Evolutionary conservation across 192 early-diverging fungal species (phyloP).

Genomic region (Coemansia sp.): DNA sequence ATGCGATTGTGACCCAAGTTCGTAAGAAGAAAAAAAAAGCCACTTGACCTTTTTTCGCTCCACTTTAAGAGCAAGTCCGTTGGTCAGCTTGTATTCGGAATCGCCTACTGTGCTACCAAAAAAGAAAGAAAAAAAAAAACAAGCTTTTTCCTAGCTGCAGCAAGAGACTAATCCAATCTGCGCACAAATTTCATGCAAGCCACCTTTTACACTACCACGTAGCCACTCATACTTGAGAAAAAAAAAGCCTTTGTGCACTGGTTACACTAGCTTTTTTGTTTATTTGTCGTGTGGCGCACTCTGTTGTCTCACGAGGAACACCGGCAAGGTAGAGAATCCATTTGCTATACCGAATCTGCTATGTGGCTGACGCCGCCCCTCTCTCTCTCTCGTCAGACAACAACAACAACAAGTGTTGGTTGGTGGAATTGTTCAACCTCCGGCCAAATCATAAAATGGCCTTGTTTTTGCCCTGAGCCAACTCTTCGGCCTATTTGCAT

Average conservation of each 20-base stretch:
- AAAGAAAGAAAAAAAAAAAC: no score
- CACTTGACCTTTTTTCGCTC: not conserved
- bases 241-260: not conserved
- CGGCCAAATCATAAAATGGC: not conserved
- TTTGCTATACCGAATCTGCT: not conserved
- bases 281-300: slow-evolving; percentile 1
- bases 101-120: no score
- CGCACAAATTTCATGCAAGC: not conserved
- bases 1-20: not conserved
- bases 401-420: not conserved
- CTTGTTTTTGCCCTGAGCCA: not conserved
- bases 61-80: no score
- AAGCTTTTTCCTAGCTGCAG: not conserved
- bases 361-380: not conserved
- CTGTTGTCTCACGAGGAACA: not conserved
- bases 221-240: not conserved
- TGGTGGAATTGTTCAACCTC: not conserved
- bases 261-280: not conserved
- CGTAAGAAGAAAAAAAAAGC: not conserved
- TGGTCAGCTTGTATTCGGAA: not conserved
- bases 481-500: not conserved
- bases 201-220: not conserved
- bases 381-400: not conserved
- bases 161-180: not conserved
- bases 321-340: not conserved